phyloP scores from a whole-genome alignment of 177 flowering plant species.

The Vitis hybrid region DNA sequence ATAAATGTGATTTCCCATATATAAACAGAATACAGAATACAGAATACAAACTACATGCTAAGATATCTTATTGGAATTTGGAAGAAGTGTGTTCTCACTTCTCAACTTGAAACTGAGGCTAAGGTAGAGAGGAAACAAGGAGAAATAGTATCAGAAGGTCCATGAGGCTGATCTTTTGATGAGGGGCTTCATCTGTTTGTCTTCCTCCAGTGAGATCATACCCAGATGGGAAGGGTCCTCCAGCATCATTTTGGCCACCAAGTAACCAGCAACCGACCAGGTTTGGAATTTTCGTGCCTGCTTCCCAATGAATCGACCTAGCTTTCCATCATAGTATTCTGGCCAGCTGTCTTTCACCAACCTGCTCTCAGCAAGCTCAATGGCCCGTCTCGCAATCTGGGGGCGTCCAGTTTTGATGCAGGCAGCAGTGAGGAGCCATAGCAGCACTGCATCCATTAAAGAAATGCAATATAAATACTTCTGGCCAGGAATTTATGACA shows the following conservation, averaged over 20 bases:
- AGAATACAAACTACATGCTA: no score
- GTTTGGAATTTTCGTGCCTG: conserved; percentile 58
- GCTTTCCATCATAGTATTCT: conserved; percentile 64
- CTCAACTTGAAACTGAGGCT: no score
- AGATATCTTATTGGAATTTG: no score
- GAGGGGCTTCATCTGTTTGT: conserved; percentile 51
- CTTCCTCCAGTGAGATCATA: conserved; percentile 58
- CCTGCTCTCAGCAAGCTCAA: conserved; percentile 52
- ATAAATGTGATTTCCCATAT: no score
- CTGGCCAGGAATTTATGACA: no score
- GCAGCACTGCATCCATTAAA: conserved; percentile 35
- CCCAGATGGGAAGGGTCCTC: conserved; percentile 66
- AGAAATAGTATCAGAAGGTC: conserved; percentile 23
- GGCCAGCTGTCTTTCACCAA: conserved; percentile 58
- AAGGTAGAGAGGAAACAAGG: not conserved
- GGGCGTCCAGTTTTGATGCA: conserved; percentile 64
- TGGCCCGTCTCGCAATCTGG: conserved; percentile 56
- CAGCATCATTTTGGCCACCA: conserved; percentile 69
- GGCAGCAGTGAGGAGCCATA: conserved; percentile 67
- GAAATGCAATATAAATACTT: no score
- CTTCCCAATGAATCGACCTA: conserved; percentile 57
- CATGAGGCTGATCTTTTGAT: conserved; percentile 55
- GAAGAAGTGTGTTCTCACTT: no score
- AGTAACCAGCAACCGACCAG: conserved; percentile 64
- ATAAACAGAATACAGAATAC: no score